These are phyloP conservation scores for Escovopsis sp. DNA, from an alignment of 2,329 filamentous ascomycete species.

Conservation along the genomic window DNA sequence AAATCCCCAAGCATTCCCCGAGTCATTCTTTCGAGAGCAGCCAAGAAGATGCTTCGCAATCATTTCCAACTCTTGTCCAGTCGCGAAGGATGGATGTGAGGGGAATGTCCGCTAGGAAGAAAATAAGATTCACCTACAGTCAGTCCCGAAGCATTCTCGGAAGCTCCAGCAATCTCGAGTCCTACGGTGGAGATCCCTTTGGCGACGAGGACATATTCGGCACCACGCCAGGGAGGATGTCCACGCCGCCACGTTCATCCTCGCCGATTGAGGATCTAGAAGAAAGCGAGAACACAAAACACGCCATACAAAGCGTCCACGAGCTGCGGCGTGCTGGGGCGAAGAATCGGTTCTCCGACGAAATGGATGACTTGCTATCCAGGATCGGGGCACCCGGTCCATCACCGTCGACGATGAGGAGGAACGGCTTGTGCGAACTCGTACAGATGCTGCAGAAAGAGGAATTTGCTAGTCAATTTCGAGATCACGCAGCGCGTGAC, in stretches of 20 bases:
- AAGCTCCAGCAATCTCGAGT: conserved; percentile 13
- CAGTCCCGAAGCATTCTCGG: conserved; percentile 17
- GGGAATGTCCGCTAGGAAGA: conserved; percentile 14
- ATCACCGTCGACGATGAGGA: conserved; percentile 35
- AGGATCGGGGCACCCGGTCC: conserved; percentile 38
- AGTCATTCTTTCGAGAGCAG: neutral
- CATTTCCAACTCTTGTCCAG: conserved; percentile 3
- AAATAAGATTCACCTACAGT: conserved; percentile 22
- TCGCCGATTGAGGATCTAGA: conserved; percentile 19
- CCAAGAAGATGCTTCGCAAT: conserved; percentile 1
- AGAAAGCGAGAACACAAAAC: conserved; percentile 23
- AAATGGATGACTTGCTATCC: conserved; percentile 49
- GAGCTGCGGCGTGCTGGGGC: conserved; percentile 51
- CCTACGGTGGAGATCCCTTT: conserved; percentile 7
- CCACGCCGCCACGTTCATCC: conserved; percentile 11
- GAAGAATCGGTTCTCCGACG: conserved; percentile 50
- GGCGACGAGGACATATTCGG: conserved; percentile 9
- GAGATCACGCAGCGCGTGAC: conserved; percentile 57
- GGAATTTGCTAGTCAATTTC: conserved; percentile 53
- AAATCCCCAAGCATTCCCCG: neutral
- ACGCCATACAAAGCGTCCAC: conserved; percentile 47
- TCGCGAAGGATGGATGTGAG: conserved; percentile 14
- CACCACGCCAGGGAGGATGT: conserved; percentile 9
- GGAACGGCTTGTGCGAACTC: conserved; percentile 45
- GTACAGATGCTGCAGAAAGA: conserved; percentile 45